Evolutionary conservation across 331 rosid genomes (phyloP), one percentile per base, ranked within the genome.

Genomic region (Quercus phellos): DNA sequence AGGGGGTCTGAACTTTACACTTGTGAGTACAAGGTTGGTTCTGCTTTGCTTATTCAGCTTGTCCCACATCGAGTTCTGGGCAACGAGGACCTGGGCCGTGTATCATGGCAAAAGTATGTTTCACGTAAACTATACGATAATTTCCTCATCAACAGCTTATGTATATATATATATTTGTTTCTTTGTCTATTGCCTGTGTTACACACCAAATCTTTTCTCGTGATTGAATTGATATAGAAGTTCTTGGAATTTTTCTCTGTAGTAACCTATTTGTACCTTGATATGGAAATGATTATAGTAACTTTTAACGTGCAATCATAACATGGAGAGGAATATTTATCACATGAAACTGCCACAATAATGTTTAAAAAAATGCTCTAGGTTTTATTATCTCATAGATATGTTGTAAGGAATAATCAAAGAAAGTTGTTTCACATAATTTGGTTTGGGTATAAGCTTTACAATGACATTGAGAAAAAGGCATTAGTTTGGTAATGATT

Each of bases 61-160:
- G 51, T 64, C 79, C 51, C 73, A 78, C 82, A 32, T 73, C 68
- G 32, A 73, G 21, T 26, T 70, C 68, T 34, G 80, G 38, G 42
- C 35, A 19, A 14, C 24, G 24, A 75, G 67, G 78, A 69, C 83
- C 83, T 66, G 77, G 46, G 46, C 67, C 71, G 69, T 38, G 71
- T 46, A 46, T 50, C 71, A 42, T 74, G 75, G 75, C 43, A 14
- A 67, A 38, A 38, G 19, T 42, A 74, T 60, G 75, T 51, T 70
- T 66, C 85, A 61, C 70, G 75, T 56, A 34, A 77, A 61, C 29
- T 16, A 18, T 22, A 34, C 54, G 35, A 43, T 63, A 50, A 64
- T 54, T 55, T 43, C 34, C 2, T 6, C 42, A 26, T 6, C 42
- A 77, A 24, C 4, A 22, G 51, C 64, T 58, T 24, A 46, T 13